phyloP scores from a whole-genome alignment of 148 eudicot genomes.

The Amaranthus cruentus region DNA sequence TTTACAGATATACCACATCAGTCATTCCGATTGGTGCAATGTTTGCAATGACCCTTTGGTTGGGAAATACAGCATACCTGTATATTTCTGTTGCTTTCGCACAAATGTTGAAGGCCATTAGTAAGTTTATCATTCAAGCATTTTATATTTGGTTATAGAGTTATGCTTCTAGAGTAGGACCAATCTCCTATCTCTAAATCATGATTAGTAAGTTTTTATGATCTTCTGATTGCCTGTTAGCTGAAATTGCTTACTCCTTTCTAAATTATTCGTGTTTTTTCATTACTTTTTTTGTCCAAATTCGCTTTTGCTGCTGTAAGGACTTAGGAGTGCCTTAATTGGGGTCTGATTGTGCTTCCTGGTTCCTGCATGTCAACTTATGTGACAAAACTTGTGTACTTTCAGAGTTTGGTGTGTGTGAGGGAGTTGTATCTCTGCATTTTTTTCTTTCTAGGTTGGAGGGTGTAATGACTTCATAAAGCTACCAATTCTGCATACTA shows the following conservation, averaged over 20 bases:
- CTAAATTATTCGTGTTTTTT: neutral
- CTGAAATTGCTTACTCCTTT: neutral
- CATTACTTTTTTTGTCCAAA: neutral
- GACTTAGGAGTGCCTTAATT: neutral
- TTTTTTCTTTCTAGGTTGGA: neutral
- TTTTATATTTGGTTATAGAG: neutral
- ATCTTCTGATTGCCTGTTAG: neutral
- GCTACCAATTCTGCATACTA: too few species aligned
- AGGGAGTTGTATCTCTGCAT: neutral
- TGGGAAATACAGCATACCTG: slow-evolving; percentile 96
- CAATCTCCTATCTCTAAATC: neutral
- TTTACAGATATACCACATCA: slow-evolving; percentile 71
- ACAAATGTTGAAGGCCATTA: slow-evolving; percentile 97
- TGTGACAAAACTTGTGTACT: neutral
- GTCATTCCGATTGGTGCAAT: slow-evolving; percentile 96
- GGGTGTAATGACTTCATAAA: neutral
- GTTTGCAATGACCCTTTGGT: slow-evolving; percentile 99
- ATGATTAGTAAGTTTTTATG: neutral
- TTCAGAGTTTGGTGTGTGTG: neutral
- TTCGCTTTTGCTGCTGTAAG: neutral
- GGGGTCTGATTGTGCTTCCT: neutral
- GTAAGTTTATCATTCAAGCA: slow-evolving; percentile 45
- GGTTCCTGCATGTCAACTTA: neutral
- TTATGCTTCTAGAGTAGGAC: neutral
- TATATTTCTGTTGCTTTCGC: slow-evolving; percentile 98